phyloP scores from a whole-genome alignment of 345 rosid genomes.

The Geranium brycei region DNA sequence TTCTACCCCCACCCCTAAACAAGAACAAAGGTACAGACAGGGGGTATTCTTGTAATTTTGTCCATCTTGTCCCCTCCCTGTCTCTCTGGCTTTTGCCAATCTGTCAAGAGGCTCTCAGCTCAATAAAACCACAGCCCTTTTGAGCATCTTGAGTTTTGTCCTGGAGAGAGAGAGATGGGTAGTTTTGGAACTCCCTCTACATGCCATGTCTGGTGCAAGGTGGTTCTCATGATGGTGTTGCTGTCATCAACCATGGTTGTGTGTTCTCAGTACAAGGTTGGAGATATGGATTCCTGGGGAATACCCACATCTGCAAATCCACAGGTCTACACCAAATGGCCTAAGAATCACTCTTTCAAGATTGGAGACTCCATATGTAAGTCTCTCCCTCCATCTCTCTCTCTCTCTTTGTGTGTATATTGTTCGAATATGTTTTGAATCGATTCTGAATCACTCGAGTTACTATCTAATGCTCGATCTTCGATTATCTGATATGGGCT shows the following conservation, averaged over 20 bases:
- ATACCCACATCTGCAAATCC: constrained; percentile 53
- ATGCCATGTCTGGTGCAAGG: neutral
- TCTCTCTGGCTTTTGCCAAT: neutral
- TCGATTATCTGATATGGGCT: too few relatives aligned
- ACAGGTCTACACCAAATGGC: constrained; percentile 57
- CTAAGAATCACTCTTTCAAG: constrained; percentile 45
- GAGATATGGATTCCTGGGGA: constrained; percentile 82
- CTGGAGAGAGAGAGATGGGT: neutral
- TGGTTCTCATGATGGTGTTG: neutral
- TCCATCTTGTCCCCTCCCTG: neutral
- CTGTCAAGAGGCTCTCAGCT: neutral
- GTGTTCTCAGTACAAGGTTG: constrained; percentile 31
- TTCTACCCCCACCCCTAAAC: neutral
- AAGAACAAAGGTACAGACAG: too few relatives aligned
- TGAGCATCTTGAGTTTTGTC: neutral
- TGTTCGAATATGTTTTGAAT: too few relatives aligned
- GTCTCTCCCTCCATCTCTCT: constrained; percentile 8
- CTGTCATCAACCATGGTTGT: neutral
- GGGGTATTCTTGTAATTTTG: neutral
- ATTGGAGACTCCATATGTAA: constrained; percentile 78
- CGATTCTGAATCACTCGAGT: too few relatives aligned
- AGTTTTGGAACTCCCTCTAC: neutral
- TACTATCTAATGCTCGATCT: too few relatives aligned
- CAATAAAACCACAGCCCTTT: neutral
- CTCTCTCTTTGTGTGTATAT: neutral